Conservation (phyloP, 129 eudicot genomes). For the Helianthus tuberosus region DNA sequence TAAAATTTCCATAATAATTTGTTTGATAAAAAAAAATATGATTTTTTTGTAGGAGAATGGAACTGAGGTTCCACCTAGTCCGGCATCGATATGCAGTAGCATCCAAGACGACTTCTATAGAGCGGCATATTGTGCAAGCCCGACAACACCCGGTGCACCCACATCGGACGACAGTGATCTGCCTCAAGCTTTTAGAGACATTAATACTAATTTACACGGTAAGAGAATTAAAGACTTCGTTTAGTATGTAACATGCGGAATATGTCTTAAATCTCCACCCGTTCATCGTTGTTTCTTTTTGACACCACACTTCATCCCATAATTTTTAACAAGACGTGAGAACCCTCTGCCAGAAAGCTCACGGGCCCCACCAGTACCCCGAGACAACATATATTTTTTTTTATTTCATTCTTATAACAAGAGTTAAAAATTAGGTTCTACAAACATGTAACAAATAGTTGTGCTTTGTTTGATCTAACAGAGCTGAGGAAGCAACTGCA, state of each 20-base stretch:
- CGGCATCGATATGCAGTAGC: constrained; percentile 95
- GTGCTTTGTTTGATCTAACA: constrained; percentile 31
- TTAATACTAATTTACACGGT: constrained; percentile 82
- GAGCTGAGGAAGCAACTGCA: constrained; percentile 80
- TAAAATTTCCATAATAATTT: background rate
- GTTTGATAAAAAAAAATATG: background rate
- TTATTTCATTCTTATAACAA: too few relatives aligned
- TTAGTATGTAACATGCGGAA: background rate
- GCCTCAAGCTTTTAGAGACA: constrained; percentile 76
- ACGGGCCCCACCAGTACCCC: too few relatives aligned
- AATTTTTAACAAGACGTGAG: too few relatives aligned
- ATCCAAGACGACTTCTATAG: constrained; percentile 73
- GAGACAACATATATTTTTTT: too few relatives aligned
- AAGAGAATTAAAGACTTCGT: constrained; percentile 14
- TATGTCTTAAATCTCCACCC: background rate
- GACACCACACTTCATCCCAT: background rate
- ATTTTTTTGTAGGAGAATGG: constrained; percentile 61
- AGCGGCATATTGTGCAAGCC: constrained; percentile 64
- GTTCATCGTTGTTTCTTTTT: background rate
- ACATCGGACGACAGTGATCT: constrained; percentile 53
- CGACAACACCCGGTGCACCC: constrained; percentile 63
- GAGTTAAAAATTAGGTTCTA: background rate
- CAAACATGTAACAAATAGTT: constrained; percentile 7
- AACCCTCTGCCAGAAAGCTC: too few relatives aligned
- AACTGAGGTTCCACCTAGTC: constrained; percentile 99